Conservation (phyloP, 1,284 basidiomycete genomes). For the Vanrija sp. region DNA sequence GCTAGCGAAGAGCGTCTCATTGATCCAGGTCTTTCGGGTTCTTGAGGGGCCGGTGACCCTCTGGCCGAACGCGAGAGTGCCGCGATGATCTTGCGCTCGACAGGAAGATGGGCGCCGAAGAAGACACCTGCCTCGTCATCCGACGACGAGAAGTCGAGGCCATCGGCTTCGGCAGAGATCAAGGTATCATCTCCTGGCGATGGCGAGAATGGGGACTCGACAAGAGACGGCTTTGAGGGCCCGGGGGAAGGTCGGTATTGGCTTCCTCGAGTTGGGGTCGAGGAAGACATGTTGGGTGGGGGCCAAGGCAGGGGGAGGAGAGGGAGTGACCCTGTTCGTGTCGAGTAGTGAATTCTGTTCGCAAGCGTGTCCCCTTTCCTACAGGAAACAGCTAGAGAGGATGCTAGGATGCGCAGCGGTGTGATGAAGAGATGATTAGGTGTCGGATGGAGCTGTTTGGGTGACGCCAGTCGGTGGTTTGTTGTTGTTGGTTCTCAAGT, state of each 20-base stretch:
- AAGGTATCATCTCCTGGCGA: too few species aligned
- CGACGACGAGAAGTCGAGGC: conserved; percentile 11
- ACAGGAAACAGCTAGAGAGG: too few species aligned
- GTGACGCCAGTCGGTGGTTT: neutral
- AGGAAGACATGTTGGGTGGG: neutral
- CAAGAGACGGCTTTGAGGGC: too few species aligned
- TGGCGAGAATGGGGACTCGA: too few species aligned
- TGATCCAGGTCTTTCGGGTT: neutral
- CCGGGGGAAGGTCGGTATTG: too few species aligned
- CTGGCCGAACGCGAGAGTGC: conserved; percentile 20
- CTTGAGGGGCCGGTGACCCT: neutral
- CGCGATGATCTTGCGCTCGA: conserved; percentile 26
- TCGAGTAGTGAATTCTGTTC: neutral
- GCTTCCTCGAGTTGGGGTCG: too few species aligned
- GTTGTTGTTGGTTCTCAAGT: neutral
- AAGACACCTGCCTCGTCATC: conserved; percentile 36
- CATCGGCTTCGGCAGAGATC: neutral
- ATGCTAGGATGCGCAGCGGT: neutral
- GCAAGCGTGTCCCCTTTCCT: too few species aligned
- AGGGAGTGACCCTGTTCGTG: neutral
- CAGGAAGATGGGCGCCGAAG: conserved; percentile 27
- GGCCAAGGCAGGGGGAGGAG: neutral
- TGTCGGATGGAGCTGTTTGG: too few species aligned
- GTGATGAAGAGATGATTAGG: neutral
- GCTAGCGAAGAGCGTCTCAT: conserved; percentile 2